Evolutionary conservation across 306 rosid species (phyloP), one percentile per base, ranked within the genome.

Genomic region (Fragaria vesca): DNA sequence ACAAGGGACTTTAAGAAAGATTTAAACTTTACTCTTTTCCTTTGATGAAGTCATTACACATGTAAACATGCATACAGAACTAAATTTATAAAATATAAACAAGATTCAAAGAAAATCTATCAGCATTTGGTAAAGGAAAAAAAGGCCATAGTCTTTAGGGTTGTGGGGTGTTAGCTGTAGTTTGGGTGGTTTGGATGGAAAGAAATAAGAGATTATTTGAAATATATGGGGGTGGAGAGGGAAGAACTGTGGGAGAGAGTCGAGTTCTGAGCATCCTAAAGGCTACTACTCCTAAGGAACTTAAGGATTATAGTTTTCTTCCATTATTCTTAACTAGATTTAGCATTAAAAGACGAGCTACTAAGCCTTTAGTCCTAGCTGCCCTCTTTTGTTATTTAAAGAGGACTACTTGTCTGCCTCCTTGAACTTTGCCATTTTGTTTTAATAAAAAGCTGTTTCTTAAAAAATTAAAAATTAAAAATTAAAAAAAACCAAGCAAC

Each of bases 1-100:
- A 69, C 20, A 60, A 75, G 38, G 55, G 69, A 77, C 28, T 40
- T n/a, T 16, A 46, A 2, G 40, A 42, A 77, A 72, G 7, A 16
- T 17, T 58, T 36, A 24, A 38, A 15, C 30, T 61, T 54, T 42
- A 5, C 65, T 42, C 20, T 45, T 9, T 21, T 76, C 45, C 46
- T 42, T 30, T 11, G 16, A 40, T 43, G 4, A 52, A 55, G 69
- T 11, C 16, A 74, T 42, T 26, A 17, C 54, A 13, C 38, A 21
- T 17, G 8, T 46, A 46, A 15, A 46, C 30, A 69, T 26, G 8
- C 55, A 1, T 26, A 4, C 5, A 24, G 15, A 69, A 69, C 73
- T 43, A 70, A 12, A 28, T 47, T 36, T 21, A 32, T 6, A 16
- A 18, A 20, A 65, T 2, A 8, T 2, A 8, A 65, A 65, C 24